Conservation (phyloP, 2,329 filamentous ascomycete genomes). For the Arthrinium phaeospermum region DNA sequence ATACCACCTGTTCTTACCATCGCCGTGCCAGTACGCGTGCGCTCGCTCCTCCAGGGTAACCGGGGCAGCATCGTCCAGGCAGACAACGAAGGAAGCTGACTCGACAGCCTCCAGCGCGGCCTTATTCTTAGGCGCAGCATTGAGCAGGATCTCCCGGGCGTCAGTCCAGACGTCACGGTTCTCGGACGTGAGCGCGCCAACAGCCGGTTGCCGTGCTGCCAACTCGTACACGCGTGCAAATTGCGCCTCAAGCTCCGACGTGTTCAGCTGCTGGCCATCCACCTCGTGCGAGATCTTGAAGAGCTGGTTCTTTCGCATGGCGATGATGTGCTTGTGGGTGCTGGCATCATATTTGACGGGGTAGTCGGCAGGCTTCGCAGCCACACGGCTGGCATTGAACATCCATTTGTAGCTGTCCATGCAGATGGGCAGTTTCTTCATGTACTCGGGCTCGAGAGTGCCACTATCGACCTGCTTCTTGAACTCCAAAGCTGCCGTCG, state of each 20-base stretch:
- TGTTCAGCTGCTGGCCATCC: slow-evolving; percentile 83
- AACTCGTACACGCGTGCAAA: slow-evolving; percentile 84
- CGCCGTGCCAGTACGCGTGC: slow-evolving; percentile 97
- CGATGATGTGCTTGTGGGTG: slow-evolving; percentile 86
- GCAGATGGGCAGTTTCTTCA: slow-evolving; percentile 96
- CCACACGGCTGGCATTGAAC: slow-evolving; percentile 93
- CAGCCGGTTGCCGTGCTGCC: slow-evolving; percentile 71
- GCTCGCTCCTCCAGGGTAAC: slow-evolving; percentile 95
- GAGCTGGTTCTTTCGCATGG: slow-evolving; percentile 94
- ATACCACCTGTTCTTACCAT: slow-evolving; percentile 94
- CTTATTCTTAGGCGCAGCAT: slow-evolving; percentile 79
- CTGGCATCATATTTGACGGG: slow-evolving; percentile 78
- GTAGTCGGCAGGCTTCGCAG: slow-evolving; percentile 81
- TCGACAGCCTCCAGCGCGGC: slow-evolving; percentile 81
- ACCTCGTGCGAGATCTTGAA: slow-evolving; percentile 89
- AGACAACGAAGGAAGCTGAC: slow-evolving; percentile 87
- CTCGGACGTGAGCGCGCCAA: slow-evolving; percentile 87
- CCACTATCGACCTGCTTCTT: slow-evolving; percentile 87
- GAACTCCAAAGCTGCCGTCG: slow-evolving; percentile 86
- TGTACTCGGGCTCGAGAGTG: slow-evolving; percentile 93
- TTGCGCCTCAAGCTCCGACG: slow-evolving; percentile 86
- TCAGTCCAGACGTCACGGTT: slow-evolving; percentile 95
- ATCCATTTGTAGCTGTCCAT: slow-evolving; percentile 99
- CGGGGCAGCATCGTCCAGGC: slow-evolving; percentile 88
- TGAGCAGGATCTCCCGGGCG: slow-evolving; percentile 76